Evolutionary conservation across 164 flowering plant species (phyloP).

Genomic region (Pachysandra terminalis): DNA sequence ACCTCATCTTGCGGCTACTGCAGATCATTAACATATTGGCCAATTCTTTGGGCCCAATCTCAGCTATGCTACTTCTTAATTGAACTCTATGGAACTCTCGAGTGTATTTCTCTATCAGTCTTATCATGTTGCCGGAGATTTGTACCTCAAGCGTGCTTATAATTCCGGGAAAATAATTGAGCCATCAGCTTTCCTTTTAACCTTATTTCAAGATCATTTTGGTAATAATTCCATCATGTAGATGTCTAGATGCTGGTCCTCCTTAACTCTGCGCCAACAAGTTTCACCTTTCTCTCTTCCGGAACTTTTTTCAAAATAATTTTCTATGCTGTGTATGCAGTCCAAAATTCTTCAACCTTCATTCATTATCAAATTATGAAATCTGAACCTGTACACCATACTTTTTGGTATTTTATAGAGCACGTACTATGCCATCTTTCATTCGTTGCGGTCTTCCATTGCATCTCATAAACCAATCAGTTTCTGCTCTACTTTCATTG

Average conservation of each 20-base stretch:
- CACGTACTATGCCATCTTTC: neutral
- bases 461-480: neutral
- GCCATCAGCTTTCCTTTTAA: too few species aligned
- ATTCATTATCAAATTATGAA: too few species aligned
- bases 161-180: too few species aligned
- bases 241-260: too few species aligned
- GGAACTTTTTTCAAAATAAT: too few species aligned
- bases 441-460: neutral
- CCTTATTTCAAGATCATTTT: too few species aligned
- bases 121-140: neutral
- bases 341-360: neutral
- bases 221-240: too few species aligned
- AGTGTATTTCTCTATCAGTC: neutral
- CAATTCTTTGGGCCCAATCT: neutral
- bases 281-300: too few species aligned
- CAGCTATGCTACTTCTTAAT: neutral
- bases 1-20: neutral
- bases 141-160: too few species aligned
- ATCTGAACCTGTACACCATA: neutral
- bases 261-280: too few species aligned
- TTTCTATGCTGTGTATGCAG: neutral
- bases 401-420: slow-evolving; percentile 2
- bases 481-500: neutral
- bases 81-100: neutral
- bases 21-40: neutral